phyloP scores from a whole-genome alignment of 352 stramenopile genomes.

The Elongisporangium anandrum region DNA sequence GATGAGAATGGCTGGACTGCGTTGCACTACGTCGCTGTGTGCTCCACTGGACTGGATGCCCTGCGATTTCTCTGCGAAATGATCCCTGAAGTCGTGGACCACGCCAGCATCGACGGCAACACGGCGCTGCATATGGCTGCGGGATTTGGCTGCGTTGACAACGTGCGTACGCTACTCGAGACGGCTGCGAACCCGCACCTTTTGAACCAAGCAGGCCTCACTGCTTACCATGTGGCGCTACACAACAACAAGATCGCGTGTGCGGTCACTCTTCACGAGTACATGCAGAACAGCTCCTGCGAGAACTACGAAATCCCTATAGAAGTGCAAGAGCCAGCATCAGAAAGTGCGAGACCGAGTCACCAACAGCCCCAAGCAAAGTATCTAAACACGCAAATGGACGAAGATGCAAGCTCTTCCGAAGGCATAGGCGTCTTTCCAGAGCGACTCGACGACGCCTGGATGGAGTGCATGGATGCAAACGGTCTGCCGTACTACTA shows the following conservation, averaged over 20 bases:
- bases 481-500: constrained; percentile 67
- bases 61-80: constrained; percentile 59
- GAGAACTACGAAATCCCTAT: constrained; percentile 12
- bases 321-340: not conserved
- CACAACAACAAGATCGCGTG: constrained; percentile 56
- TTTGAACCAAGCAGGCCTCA: constrained; percentile 31
- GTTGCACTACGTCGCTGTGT: constrained; percentile 59
- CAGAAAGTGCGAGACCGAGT: not conserved
- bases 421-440: not conserved
- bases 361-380: not conserved
- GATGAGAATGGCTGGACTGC: constrained; percentile 64
- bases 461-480: constrained; percentile 43
- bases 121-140: constrained; percentile 59
- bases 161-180: constrained; percentile 44
- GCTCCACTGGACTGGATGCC: constrained; percentile 22
- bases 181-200: constrained; percentile 50
- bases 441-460: constrained; percentile 11
- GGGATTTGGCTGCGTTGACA: constrained; percentile 49
- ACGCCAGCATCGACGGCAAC: constrained; percentile 45
- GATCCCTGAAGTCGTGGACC: constrained; percentile 39
- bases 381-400: not conserved
- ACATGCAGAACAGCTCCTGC: constrained; percentile 28
- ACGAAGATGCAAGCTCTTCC: not conserved
- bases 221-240: constrained; percentile 48
- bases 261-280: constrained; percentile 47